These are phyloP conservation scores for Achaetomiella virescens DNA, from an alignment of 495 filamentous ascomycete genomes.

Conservation along the genomic window DNA sequence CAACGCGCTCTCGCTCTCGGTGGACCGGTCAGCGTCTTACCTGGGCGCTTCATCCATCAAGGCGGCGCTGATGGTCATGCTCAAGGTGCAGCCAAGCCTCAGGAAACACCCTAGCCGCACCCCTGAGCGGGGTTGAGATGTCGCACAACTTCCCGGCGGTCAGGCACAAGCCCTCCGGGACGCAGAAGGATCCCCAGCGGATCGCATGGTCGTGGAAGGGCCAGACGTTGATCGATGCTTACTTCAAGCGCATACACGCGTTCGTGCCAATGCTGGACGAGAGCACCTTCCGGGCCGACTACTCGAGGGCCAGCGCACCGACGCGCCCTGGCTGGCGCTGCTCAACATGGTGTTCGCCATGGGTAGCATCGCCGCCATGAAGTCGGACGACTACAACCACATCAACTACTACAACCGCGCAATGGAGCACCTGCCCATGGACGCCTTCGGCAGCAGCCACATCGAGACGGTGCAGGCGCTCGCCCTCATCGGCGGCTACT, in stretches of 20 bases:
- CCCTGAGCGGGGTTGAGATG: constrained; percentile 43
- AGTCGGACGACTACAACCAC: constrained; percentile 64
- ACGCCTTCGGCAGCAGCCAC: constrained; percentile 62
- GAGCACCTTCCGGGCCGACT: constrained; percentile 64
- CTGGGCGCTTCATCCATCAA: constrained; percentile 78
- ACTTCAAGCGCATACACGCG: constrained; percentile 70
- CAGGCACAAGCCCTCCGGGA: constrained; percentile 36
- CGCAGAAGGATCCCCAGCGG: constrained; percentile 46
- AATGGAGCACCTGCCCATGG: constrained; percentile 61
- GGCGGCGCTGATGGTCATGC: constrained; percentile 73
- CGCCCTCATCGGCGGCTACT: constrained; percentile 67
- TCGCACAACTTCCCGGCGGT: constrained; percentile 43
- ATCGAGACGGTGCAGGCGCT: constrained; percentile 67
- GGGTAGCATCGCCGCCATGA: constrained; percentile 64
- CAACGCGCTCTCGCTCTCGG: constrained; percentile 69
- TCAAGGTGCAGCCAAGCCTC: constrained; percentile 63
- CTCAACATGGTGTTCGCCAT: constrained; percentile 78
- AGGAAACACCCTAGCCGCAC: constrained; percentile 51
- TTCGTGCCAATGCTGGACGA: constrained; percentile 76
- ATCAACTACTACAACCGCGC: constrained; percentile 66
- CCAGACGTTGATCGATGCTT: constrained; percentile 64
- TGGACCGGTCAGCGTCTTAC: constrained; percentile 67
- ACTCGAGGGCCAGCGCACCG: constrained; percentile 59
- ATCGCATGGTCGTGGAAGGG: constrained; percentile 55
- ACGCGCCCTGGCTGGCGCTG: constrained; percentile 68